Evolutionary conservation across 2,329 filamentous ascomycete species (phyloP), one percentile per base, ranked within the genome.

Genomic region (Dothistroma pini): DNA sequence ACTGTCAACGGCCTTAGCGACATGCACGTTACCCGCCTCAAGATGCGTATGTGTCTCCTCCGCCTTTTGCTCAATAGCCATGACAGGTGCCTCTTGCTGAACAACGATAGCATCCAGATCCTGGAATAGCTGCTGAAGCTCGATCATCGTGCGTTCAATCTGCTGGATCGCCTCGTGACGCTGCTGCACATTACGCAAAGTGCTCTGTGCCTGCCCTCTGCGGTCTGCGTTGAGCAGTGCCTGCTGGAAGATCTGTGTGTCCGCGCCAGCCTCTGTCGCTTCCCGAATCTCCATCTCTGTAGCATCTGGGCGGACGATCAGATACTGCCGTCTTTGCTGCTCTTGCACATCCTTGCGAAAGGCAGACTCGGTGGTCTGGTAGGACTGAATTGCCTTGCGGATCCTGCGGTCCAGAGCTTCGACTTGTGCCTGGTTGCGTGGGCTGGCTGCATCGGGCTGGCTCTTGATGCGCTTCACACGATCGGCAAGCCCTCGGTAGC

Each of bases 61-160:
- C 41, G 86, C 91, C 78, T 93, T 91, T 71, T 89, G 84, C 78
- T 96, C 91, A 70, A 97, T 96, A 68, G 90, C 85, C 65, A 84
- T 80, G 38, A 97, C 86, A 32, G 89, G 83, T 16, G 84, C 87
- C 70, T 96, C 93, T 76, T 97, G 93, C 79, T 96, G 87, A 38
- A 92, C 83, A 63, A 97, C 88, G 54, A 96, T 81, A 34, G 87
- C 86, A 68, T 96, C 90, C 79, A 97, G 88, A 68, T 97, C 89
- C 74, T 92, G 86, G 85, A 97, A 96, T 58, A 97, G 81, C 76
- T 95, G 86, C 6, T 89, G 86, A 59, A 99, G 82, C 77, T 96
- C 90, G 11, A 90, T 86, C 84, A 97, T 90, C 74, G 96, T 90
- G 72, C 85, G 82, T 80, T 96, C 92, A 72, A 97, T 96, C 83